Evolutionary conservation across 2,329 filamentous ascomycete genomes (phyloP).

Genomic region (Fusarium sp.): DNA sequence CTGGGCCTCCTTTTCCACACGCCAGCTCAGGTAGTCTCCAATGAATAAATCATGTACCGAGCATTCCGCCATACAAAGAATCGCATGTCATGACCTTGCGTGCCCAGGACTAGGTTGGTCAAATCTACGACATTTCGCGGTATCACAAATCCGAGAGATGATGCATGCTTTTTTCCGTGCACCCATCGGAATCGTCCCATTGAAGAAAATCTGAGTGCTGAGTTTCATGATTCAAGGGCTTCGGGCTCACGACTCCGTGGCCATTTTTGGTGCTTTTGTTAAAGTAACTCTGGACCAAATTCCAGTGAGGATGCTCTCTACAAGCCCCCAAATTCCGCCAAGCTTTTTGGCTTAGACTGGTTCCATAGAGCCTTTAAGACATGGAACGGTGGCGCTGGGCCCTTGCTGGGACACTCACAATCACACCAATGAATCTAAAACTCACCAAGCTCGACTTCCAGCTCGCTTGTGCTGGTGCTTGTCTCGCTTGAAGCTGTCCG

Average conservation of each 20-base stretch:
- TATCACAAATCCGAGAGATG: constrained; percentile 35
- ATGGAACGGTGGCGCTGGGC: constrained; percentile 41
- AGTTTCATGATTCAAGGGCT: constrained; percentile 16
- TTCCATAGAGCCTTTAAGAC: constrained; percentile 29
- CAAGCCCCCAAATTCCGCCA: constrained; percentile 31
- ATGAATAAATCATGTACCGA: constrained; percentile 26
- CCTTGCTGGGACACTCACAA: constrained; percentile 31
- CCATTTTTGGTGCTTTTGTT: constrained; percentile 14
- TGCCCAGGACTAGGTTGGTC: constrained; percentile 15
- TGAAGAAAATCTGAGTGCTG: constrained; percentile 16
- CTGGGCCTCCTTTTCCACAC: constrained; percentile 25
- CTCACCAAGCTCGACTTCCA: constrained; percentile 40
- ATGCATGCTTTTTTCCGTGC: constrained; percentile 29
- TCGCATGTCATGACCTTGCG: constrained; percentile 39
- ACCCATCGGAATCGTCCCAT: constrained; percentile 41
- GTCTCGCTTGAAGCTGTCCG: constrained; percentile 33
- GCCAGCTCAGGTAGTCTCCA: neutral
- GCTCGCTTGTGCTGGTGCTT: constrained; percentile 22
- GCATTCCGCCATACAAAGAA: constrained; percentile 22
- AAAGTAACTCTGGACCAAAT: constrained; percentile 6
- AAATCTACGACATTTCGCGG: constrained; percentile 28
- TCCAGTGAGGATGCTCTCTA: constrained; percentile 11
- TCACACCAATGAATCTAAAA: constrained; percentile 31
- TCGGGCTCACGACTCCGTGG: constrained; percentile 38
- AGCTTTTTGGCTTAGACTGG: constrained; percentile 26